phyloP scores from a whole-genome alignment of 1,139 yeast genomes.

The Scheffersomyces lignicola region DNA sequence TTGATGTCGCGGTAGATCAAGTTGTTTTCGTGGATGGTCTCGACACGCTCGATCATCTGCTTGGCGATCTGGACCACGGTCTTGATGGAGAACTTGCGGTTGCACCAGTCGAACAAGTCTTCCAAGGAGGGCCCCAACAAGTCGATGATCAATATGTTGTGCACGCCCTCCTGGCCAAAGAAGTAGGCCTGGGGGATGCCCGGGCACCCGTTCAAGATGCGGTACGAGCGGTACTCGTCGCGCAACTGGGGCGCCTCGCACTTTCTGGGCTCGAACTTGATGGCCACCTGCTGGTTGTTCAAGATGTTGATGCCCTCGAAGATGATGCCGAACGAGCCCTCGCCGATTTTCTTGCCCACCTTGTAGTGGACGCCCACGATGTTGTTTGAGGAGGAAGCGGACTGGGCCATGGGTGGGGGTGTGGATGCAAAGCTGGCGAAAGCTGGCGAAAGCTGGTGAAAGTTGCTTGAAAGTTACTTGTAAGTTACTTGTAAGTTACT shows the following conservation, averaged over 20 bases:
- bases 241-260: conserved; percentile 80
- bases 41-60: conserved; percentile 71
- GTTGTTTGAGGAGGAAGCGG: conserved; percentile 21
- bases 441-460: too few relatives aligned
- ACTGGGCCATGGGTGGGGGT: conserved; percentile 30
- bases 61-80: conserved; percentile 74
- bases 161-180: conserved; percentile 80
- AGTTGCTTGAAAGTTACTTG: too few relatives aligned
- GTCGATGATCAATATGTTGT: conserved; percentile 72
- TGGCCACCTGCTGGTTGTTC: conserved; percentile 74
- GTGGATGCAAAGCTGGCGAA: too few relatives aligned
- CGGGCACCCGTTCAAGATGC: conserved; percentile 57
- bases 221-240: conserved; percentile 75
- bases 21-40: conserved; percentile 66
- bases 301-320: conserved; percentile 91
- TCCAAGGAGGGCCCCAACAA: conserved; percentile 75
- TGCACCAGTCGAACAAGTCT: conserved; percentile 82
- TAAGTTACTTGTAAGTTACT: too few relatives aligned
- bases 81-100: conserved; percentile 63
- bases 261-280: conserved; percentile 75
- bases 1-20: conserved; percentile 75
- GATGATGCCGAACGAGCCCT: conserved; percentile 96
- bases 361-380: conserved; percentile 78
- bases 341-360: conserved; percentile 95
- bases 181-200: conserved; percentile 78